A percentile compares a stretch with the other conserved stretches of the same genome.
phyloP scores from a whole-genome alignment of 345 rosid species.

The Acer yangbiense region DNA sequence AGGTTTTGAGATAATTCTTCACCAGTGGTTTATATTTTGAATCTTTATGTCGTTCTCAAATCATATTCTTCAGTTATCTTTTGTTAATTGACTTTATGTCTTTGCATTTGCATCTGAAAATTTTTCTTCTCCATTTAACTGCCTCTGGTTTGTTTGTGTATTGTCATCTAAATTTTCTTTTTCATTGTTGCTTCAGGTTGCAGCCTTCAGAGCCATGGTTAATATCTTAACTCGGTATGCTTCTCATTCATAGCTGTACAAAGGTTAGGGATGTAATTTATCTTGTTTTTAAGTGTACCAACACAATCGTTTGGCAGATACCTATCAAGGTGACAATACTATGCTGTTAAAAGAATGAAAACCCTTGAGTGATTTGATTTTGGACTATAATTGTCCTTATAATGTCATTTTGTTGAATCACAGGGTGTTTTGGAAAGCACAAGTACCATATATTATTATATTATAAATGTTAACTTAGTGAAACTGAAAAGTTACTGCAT shows the following conservation, averaged over 20 bases:
- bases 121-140: slow-evolving; percentile 5
- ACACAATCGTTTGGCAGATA: neutral
- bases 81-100: slow-evolving; percentile 4
- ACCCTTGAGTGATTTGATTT: neutral
- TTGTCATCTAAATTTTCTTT: slow-evolving; percentile 28
- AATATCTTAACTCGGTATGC: slow-evolving; percentile 91
- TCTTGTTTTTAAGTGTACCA: neutral
- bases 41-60: neutral
- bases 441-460: neutral
- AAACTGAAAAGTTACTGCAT: neutral
- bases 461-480: neutral
- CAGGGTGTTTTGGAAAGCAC: neutral
- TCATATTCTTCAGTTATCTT: neutral
- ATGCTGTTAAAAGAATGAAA: neutral
- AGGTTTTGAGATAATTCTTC: slow-evolving; percentile 51
- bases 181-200: slow-evolving; percentile 65
- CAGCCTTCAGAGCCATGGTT: slow-evolving; percentile 99
- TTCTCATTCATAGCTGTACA: slow-evolving; percentile 10
- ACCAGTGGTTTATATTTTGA: neutral
- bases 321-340: neutral
- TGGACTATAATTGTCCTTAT: neutral
- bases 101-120: slow-evolving; percentile 5
- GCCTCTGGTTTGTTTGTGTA: slow-evolving; percentile 14
- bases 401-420: neutral
- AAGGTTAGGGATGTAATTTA: neutral